Percentiles rank a stretch among this genome's conserved stretches.
Evolutionary conservation across 345 rosid species (phyloP).

Genomic region (Eucalyptus albens): DNA sequence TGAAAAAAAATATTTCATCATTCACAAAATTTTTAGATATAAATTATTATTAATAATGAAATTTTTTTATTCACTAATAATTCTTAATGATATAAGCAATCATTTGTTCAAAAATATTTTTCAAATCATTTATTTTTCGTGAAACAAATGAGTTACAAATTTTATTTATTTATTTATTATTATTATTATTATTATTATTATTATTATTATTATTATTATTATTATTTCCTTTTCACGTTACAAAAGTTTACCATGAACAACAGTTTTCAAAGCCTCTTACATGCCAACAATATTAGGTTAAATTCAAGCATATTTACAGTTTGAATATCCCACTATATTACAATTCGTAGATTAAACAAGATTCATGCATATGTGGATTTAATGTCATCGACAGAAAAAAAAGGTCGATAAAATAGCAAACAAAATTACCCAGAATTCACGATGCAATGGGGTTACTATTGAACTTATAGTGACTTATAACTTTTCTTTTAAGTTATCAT

Average conservation of each 20-base stretch:
- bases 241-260: neutral
- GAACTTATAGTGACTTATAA: neutral
- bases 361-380: neutral
- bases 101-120: accelerated
- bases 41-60: neutral
- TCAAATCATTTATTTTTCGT: neutral
- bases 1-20: neutral
- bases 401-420: neutral
- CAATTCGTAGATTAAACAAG: neutral
- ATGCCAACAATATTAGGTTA: neutral
- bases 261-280: neutral
- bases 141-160: accelerated
- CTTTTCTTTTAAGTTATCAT: neutral
- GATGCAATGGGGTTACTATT: neutral
- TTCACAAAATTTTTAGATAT: neutral
- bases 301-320: neutral
- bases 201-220: too few species aligned
- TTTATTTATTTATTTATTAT: too few species aligned
- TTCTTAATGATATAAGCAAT: neutral
- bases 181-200: too few species aligned
- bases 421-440: neutral
- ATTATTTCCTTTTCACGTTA: neutral
- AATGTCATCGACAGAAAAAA: neutral
- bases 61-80: neutral
- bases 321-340: neutral